Base-by-base conservation (phyloP, 2,329 filamentous ascomycete species). In the Ophiostoma novo-ulmi region DNA sequence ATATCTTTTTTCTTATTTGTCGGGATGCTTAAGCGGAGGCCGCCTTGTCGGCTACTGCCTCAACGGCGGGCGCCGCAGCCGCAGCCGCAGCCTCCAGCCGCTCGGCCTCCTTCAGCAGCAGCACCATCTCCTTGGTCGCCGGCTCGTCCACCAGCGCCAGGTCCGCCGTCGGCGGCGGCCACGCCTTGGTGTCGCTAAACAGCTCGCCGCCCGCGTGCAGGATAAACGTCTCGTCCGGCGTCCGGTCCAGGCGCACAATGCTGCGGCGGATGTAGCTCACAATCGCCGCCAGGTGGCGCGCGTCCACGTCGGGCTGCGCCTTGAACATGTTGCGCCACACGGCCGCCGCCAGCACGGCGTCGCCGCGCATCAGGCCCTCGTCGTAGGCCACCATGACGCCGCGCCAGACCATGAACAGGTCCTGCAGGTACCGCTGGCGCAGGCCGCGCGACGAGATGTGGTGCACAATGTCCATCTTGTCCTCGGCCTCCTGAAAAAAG, bases 241-340 rank as follows among this genome's bases (percentile, higher is more conserved):
- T 81, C 73, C 79, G 79, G 76, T 87, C 86, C 67, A 88, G 78
- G 71, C 81, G 79, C 72, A 78, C 79, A 65, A 87, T 75, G 36
- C 79, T 79, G 26, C 79, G 79, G 61, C 86, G 80, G 80, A 88
- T 85, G 84, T 85, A 88, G 41, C 81, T 82, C 31, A 88, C 85
- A 66, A 87, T 80, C 68, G 85, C 85, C 2, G 85, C 83, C 67
- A 88, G 78, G 38, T 78, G 75, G 69, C 85, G 79, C 48, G 83
- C 79, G 73, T 88, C 85, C 20, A 82, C 80, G 72, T 86, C 83
- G 67, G 81, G 79, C 52, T 78, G 76, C 31, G 87, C 92, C 81
- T 94, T 93, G 84, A 93, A 97, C 70, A 99, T 78, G 80, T 98
- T 98, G 77, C 95, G 86, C 95, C 95, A 99, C 67, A 99, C 84